Percentiles rank a stretch among this genome's conserved stretches.
Evolutionary conservation across 345 rosid genomes (phyloP).

Genomic region (Theobroma cacao): DNA sequence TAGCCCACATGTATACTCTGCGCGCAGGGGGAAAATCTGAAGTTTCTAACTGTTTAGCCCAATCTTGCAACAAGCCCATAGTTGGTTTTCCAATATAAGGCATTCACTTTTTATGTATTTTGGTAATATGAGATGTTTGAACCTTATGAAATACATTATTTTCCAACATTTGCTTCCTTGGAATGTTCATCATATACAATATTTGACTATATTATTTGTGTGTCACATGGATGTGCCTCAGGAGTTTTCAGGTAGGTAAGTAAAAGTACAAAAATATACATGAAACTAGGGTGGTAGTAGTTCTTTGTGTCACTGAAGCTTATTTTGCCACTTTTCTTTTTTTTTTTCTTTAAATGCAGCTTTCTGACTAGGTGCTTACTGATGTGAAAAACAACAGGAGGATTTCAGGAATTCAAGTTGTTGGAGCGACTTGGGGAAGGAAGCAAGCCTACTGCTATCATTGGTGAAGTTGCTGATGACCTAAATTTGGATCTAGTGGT

Average conservation of each 20-base stretch:
- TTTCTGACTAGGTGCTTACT: background rate
- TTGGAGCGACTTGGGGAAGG: conserved; percentile 90
- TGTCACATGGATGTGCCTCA: background rate
- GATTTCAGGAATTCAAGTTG: conserved; percentile 82
- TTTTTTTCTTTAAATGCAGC: background rate
- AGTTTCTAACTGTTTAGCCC: no score
- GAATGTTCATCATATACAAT: background rate
- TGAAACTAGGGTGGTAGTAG: background rate
- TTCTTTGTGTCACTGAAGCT: background rate
- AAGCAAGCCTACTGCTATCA: conserved; percentile 79
- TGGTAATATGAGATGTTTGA: no score
- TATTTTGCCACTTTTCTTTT: background rate
- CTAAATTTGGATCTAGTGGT: conserved; percentile 80
- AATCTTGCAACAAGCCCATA: no score
- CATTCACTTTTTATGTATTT: no score
- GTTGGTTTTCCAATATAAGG: no score
- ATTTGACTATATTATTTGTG: background rate
- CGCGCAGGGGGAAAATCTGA: no score
- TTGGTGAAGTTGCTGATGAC: conserved; percentile 97
- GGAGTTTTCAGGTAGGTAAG: background rate
- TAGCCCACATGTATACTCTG: no score
- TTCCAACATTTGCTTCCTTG: no score
- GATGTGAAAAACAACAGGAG: conserved; percentile 40
- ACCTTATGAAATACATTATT: no score
- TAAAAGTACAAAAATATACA: background rate